Evolutionary conservation across 1,284 basidiomycete genomes (phyloP).

Genomic region (Ganoderma lingzhi): DNA sequence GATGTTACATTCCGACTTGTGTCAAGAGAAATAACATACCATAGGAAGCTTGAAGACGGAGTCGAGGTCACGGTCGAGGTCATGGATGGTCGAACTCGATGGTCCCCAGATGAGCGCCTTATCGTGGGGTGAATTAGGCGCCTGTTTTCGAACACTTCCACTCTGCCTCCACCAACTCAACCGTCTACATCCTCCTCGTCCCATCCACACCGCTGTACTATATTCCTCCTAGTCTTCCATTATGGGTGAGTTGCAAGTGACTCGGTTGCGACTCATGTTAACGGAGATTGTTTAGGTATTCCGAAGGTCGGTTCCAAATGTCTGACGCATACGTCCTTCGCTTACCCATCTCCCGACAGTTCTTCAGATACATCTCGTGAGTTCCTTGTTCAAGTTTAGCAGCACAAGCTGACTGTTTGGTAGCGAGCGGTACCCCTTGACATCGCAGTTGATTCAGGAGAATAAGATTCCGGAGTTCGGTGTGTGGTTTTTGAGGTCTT

Average conservation of each 20-base stretch:
- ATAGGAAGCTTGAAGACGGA: neutral
- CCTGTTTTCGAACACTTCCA: neutral
- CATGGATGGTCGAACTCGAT: neutral
- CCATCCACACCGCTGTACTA: constrained; percentile 21
- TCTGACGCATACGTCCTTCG: constrained; percentile 14
- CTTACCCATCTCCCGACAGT: constrained; percentile 49
- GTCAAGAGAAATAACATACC: neutral
- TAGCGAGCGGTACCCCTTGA: constrained; percentile 97
- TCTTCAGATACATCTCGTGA: constrained; percentile 87
- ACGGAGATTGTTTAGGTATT: constrained; percentile 30
- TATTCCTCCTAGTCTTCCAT: constrained; percentile 16
- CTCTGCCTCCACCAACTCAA: constrained; percentile 5
- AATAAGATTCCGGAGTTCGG: constrained; percentile 97
- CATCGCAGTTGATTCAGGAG: constrained; percentile 96
- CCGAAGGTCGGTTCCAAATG: constrained; percentile 33
- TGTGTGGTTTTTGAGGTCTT: constrained; percentile 40
- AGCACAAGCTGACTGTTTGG: constrained; percentile 22
- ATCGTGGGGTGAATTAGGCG: neutral
- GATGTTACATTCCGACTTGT: neutral
- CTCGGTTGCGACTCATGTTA: neutral
- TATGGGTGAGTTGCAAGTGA: constrained; percentile 22
- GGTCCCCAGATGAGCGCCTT: neutral
- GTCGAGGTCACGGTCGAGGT: neutral
- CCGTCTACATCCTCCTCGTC: constrained; percentile 10
- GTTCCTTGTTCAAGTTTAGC: constrained; percentile 38